Evolutionary conservation across 1,139 yeast genomes (phyloP).

Genomic region (Blastobotrys ciferrii): DNA sequence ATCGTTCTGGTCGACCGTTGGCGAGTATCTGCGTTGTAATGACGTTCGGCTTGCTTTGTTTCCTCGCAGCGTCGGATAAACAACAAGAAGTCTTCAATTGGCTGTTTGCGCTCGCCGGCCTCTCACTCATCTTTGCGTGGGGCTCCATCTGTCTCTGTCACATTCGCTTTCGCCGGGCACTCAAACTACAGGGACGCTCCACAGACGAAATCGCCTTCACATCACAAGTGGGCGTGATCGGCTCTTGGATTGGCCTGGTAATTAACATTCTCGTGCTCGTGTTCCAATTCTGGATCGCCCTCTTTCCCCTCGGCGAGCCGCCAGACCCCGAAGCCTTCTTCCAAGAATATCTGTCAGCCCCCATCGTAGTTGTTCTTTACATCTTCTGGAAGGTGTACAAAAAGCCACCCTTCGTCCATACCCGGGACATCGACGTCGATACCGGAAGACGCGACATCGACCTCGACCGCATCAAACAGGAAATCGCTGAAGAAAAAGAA

Average conservation of each 20-base stretch:
- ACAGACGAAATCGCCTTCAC: constrained; percentile 64
- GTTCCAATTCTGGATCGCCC: constrained; percentile 80
- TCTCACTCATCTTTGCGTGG: constrained; percentile 81
- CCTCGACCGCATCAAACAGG: constrained; percentile 50
- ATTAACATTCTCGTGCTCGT: constrained; percentile 49
- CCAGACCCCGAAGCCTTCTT: constrained; percentile 43
- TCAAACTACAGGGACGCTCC: constrained; percentile 61
- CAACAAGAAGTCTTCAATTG: constrained; percentile 70
- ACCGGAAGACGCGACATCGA: constrained; percentile 57
- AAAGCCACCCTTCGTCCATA: constrained; percentile 40
- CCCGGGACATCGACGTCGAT: constrained; percentile 53
- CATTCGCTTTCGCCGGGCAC: constrained; percentile 74
- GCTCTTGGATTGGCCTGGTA: constrained; percentile 71
- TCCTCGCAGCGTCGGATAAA: constrained; percentile 65
- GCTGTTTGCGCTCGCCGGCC: constrained; percentile 77
- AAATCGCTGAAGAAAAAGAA: constrained; percentile 49
- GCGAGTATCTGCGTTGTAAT: constrained; percentile 59
- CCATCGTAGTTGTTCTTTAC: constrained; percentile 49
- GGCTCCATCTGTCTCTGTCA: constrained; percentile 70
- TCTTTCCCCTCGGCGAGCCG: constrained; percentile 58
- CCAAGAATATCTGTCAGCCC: constrained; percentile 52
- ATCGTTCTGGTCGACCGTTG: constrained; percentile 70
- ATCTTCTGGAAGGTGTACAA: constrained; percentile 51
- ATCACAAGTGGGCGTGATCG: constrained; percentile 68
- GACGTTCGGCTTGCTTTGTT: constrained; percentile 63